A percentile compares a stretch with the other conserved stretches of the same genome.
Evolutionary conservation across 2,329 filamentous ascomycete species (phyloP).

Genomic region (Chaetomium strumarium): DNA sequence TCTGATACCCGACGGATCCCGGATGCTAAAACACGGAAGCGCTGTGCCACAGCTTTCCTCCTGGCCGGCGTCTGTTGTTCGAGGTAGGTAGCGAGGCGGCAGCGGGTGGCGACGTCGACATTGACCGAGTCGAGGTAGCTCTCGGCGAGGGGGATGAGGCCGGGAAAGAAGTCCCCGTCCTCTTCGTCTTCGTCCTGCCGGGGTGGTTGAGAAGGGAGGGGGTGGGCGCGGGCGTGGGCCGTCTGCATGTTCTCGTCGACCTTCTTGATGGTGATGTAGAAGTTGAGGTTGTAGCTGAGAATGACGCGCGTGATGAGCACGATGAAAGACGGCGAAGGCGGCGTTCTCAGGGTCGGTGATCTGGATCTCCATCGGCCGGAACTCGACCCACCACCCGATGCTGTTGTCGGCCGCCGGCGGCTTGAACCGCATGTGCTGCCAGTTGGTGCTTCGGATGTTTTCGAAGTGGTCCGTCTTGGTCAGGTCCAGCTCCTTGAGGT

Average conservation of each 20-base stretch:
- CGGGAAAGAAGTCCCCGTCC: slow-evolving; percentile 60
- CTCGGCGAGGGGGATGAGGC: slow-evolving; percentile 88
- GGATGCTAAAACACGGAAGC: no score
- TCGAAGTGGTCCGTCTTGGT: slow-evolving; percentile 94
- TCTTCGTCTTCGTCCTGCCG: slow-evolving; percentile 4
- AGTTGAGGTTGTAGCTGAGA: slow-evolving; percentile 88
- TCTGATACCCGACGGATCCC: no score
- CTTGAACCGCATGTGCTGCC: slow-evolving; percentile 99
- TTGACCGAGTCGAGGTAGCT: slow-evolving; percentile 93
- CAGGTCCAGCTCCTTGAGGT: slow-evolving; percentile 78
- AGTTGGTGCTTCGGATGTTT: slow-evolving; percentile 94
- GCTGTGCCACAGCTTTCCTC: no score
- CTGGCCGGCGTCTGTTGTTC: slow-evolving; percentile 82
- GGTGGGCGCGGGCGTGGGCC: slow-evolving; percentile 69
- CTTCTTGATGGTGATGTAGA: slow-evolving; percentile 84
- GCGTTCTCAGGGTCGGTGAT: slow-evolving; percentile 98
- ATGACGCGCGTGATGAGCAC: slow-evolving; percentile 93
- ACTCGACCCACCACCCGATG: slow-evolving; percentile 96
- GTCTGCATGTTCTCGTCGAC: slow-evolving; percentile 98
- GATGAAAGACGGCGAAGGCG: slow-evolving; percentile 93
- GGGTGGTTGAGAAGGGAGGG: slow-evolving; percentile 49
- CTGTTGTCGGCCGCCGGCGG: slow-evolving; percentile 83
- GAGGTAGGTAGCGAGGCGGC: slow-evolving; percentile 83
- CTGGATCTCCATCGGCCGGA: slow-evolving; percentile 97
- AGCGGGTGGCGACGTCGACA: slow-evolving; percentile 87